Base-by-base conservation (phyloP, 2,329 filamentous ascomycete genomes). In the Arthrobotrys pseudoclavata region DNA sequence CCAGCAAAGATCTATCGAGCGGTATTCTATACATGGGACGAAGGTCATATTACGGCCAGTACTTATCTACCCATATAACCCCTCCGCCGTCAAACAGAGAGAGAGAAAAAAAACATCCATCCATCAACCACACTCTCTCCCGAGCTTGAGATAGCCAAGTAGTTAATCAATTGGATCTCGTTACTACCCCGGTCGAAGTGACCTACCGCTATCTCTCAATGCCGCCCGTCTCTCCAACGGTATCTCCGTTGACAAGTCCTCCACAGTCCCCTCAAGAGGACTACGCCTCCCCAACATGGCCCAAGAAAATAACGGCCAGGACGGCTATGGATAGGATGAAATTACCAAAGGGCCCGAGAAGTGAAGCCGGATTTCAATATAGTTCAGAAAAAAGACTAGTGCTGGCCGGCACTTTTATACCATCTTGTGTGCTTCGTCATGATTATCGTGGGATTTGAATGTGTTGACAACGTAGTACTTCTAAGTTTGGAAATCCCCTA, bases 201-300 rank as follows among this genome's bases (percentile, higher is more conserved):
- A 13, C 29, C 3, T 7, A 13, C 12, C 12, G 12, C 37, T 15
- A 40, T 40, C 12, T 40, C 12, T 40, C 37, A 3, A 1, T 40
- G 12, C 15, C 37, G 4, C 55, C 55, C 9, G 31, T 60, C 12
- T 18, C 55, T 42, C 55, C 55, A 26, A 26, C 55, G 20, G 34
- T 60, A 26, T 60, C 55, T 15, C 34, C 55, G 20, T 42, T 60
- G 18, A 60, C 55, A 4, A 42, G 20, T 15, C 55, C 55, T n/a
- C 55, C 55, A n/a, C 31, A n/a, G 10, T 60, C 55, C n/a, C 22
- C 55, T n/a, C 55, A n/a, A 60, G 55, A 60, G 20, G 55, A 22
- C 52, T 20, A 57, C 18, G 52, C 37, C 29, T 57, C 52, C 52
- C 29, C n/a, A n/a, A n/a, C n/a, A n/a, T n/a, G n/a, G n/a, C n/a